These are phyloP conservation scores for Apiospora sp. DNA, from an alignment of 2,329 filamentous ascomycete genomes.

Conservation along the genomic window DNA sequence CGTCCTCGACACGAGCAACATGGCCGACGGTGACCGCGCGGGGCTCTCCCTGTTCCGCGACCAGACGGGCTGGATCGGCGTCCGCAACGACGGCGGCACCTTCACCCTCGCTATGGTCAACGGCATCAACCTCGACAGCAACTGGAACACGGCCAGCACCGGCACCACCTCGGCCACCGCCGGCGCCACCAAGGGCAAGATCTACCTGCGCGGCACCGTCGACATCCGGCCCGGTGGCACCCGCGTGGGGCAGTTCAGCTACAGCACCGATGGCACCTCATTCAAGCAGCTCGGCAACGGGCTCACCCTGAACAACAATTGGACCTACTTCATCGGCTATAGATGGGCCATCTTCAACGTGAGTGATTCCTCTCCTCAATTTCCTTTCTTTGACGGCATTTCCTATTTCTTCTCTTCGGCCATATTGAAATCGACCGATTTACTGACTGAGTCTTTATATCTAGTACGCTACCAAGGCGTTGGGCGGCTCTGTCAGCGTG, in stretches of 20 bases:
- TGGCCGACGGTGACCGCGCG: slow-evolving; percentile 59
- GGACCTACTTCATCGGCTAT: slow-evolving; percentile 58
- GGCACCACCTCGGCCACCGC: slow-evolving; percentile 42
- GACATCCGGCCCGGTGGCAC: slow-evolving; percentile 44
- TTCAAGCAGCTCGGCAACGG: slow-evolving; percentile 46
- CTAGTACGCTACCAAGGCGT: slow-evolving; percentile 22
- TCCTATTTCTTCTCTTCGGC: neutral
- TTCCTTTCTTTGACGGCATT: neutral
- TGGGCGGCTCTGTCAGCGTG: slow-evolving; percentile 22
- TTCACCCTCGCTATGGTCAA: slow-evolving; percentile 46
- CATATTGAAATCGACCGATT: neutral
- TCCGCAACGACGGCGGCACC: slow-evolving; percentile 47
- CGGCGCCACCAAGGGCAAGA: slow-evolving; percentile 40
- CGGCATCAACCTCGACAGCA: slow-evolving; percentile 47
- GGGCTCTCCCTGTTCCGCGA: slow-evolving; percentile 64
- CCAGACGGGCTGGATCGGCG: slow-evolving; percentile 59
- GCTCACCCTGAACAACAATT: slow-evolving; percentile 49
- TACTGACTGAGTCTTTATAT: neutral
- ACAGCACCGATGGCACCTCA: slow-evolving; percentile 51
- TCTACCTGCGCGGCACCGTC: slow-evolving; percentile 48
- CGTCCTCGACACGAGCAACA: slow-evolving; percentile 54
- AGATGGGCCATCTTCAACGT: slow-evolving; percentile 57
- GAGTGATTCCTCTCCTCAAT: neutral
- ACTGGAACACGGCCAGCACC: slow-evolving; percentile 39
- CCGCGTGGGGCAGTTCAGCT: slow-evolving; percentile 47